Evolutionary conservation across 2,329 filamentous ascomycete genomes (phyloP).

Genomic region (Colletotrichum sansevieriae): DNA sequence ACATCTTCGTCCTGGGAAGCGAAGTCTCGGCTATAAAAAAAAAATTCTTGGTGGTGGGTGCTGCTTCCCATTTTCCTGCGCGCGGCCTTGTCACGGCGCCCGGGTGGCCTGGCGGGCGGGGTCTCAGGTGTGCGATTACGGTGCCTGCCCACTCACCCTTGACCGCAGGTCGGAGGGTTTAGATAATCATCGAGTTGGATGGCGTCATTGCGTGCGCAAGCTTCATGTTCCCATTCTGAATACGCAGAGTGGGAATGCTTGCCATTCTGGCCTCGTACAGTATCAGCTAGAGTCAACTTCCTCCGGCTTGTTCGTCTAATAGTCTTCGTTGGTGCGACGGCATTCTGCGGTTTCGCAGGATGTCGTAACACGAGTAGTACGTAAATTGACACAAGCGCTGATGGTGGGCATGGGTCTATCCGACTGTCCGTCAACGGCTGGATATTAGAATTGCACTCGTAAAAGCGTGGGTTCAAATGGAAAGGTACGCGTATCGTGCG

Average conservation of each 20-base stretch:
- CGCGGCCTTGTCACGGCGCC: not conserved
- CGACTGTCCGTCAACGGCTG: too few species aligned
- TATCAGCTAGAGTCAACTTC: not conserved
- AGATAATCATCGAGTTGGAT: conserved; percentile 11
- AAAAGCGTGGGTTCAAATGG: not conserved
- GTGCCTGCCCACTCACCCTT: not conserved
- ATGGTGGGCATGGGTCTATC: too few species aligned
- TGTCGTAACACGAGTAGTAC: not conserved
- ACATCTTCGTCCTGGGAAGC: not conserved
- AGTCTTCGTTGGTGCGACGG: conserved; percentile 3
- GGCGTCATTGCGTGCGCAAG: conserved; percentile 13
- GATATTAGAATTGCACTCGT: conserved; percentile 3
- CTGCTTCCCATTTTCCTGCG: not conserved
- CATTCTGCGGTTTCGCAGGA: not conserved
- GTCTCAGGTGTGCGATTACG: too few species aligned
- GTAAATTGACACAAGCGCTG: too few species aligned
- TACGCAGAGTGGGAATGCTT: too few species aligned
- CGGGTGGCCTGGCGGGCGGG: too few species aligned
- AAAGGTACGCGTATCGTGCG: conserved; percentile 6
- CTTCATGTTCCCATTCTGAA: not conserved
- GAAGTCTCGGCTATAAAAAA: conserved; percentile 14
- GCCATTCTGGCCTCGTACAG: too few species aligned
- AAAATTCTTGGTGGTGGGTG: conserved; percentile 1
- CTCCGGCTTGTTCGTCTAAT: not conserved
- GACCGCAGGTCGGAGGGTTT: not conserved